Evolutionary conservation across 352 stramenopile species (phyloP).

Genomic region (Pythium phragmitis): DNA sequence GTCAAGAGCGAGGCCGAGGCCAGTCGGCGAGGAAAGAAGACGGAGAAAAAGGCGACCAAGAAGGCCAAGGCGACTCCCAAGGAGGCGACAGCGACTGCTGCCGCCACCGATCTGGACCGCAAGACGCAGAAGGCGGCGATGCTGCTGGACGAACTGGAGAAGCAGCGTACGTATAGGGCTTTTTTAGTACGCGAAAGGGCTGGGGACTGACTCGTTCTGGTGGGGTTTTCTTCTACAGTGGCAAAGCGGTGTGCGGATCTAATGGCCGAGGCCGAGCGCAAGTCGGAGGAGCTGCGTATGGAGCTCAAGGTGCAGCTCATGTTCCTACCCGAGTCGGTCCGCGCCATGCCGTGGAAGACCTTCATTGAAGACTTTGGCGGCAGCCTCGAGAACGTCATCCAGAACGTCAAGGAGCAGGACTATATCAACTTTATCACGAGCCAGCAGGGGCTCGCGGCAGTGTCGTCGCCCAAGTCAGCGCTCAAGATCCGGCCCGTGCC

Average conservation of each 20-base stretch:
- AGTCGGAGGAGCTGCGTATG: slow-evolving; percentile 63
- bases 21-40: slow-evolving; percentile 1
- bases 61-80: slow-evolving; percentile 4
- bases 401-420: slow-evolving; percentile 50
- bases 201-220: slow-evolving; percentile 4
- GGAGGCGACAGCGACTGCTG: slow-evolving; percentile 25
- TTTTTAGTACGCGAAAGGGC: neutral
- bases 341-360: slow-evolving; percentile 75
- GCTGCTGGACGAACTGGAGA: slow-evolving; percentile 63
- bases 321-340: slow-evolving; percentile 66
- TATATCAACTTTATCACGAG: slow-evolving; percentile 31
- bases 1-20: neutral
- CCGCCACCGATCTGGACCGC: slow-evolving; percentile 30
- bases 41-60: neutral
- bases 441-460: slow-evolving; percentile 23
- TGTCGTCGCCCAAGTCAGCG: slow-evolving; percentile 27
- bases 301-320: slow-evolving; percentile 82
- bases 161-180: slow-evolving; percentile 36
- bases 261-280: slow-evolving; percentile 47
- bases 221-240: slow-evolving; percentile 32
- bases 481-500: slow-evolving; percentile 33
- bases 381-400: slow-evolving; percentile 67
- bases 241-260: slow-evolving; percentile 65
- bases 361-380: slow-evolving; percentile 80
- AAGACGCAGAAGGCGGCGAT: slow-evolving; percentile 43